Evolutionary conservation across 441 rosid species (phyloP).

Genomic region (Pelargonium hybrid): DNA sequence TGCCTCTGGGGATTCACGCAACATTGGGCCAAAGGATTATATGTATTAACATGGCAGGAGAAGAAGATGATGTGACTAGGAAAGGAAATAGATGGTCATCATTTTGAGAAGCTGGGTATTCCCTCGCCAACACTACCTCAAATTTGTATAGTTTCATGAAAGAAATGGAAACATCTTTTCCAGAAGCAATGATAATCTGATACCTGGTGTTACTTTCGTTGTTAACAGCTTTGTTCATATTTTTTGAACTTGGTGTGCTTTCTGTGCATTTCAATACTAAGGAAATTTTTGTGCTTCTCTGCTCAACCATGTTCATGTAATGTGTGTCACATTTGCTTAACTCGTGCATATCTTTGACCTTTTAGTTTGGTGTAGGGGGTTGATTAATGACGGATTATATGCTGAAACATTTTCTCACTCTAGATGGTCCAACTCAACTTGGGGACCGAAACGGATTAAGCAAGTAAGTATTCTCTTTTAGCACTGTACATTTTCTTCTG

Average conservation of each 20-base stretch:
- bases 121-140: not conserved
- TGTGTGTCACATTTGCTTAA: not conserved
- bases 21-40: too few relatives aligned
- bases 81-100: too few relatives aligned
- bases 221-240: too few relatives aligned
- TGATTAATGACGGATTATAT: conserved; percentile 62
- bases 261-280: not conserved
- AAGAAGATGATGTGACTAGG: too few relatives aligned
- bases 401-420: conserved; percentile 72
- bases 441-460: conserved; percentile 85
- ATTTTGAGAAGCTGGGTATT: too few relatives aligned
- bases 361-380: conserved; percentile 40
- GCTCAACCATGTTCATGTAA: not conserved
- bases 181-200: not conserved
- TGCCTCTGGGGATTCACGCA: too few relatives aligned
- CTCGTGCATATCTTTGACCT: conserved; percentile 12
- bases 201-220: not conserved
- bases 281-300: not conserved
- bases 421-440: conserved; percentile 70
- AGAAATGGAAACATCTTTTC: not conserved
- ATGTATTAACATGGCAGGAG: too few relatives aligned
- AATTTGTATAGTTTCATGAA: not conserved
- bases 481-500: not conserved
- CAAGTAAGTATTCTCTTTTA: conserved; percentile 40
- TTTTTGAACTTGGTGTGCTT: not conserved